Percentiles rank a stretch among this genome's conserved stretches.
Conservation (phyloP, 2,329 filamentous ascomycete genomes). For the Monosporascus sp. region DNA sequence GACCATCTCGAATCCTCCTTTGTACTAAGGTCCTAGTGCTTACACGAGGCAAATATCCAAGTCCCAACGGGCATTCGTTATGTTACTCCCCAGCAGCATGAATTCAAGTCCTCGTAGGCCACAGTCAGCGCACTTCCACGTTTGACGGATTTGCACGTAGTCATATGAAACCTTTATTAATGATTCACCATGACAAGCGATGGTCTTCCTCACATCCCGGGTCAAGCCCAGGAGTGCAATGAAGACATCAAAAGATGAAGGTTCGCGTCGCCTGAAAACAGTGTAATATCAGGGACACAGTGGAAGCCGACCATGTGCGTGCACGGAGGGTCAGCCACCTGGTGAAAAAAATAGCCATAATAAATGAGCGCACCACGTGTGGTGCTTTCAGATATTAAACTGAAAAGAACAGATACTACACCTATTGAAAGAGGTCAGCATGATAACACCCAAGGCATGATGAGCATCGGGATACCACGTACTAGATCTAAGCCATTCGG, state of each 20-base stretch:
- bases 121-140: too few relatives aligned
- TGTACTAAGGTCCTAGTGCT: too few relatives aligned
- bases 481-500: slow-evolving; percentile 51
- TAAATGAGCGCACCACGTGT: slow-evolving; percentile 30
- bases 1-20: too few relatives aligned
- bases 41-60: too few relatives aligned
- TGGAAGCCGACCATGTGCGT: slow-evolving; percentile 52
- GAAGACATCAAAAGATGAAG: slow-evolving; percentile 32
- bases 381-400: slow-evolving; percentile 56
- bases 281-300: slow-evolving; percentile 62
- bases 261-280: slow-evolving; percentile 56
- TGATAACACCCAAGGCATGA: neutral
- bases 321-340: slow-evolving; percentile 47
- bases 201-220: slow-evolving; percentile 44
- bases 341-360: slow-evolving; percentile 61
- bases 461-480: neutral
- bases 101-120: too few relatives aligned
- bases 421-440: slow-evolving; percentile 2
- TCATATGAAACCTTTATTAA: too few relatives aligned
- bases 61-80: too few relatives aligned
- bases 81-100: too few relatives aligned
- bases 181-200: neutral
- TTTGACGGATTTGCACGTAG: too few relatives aligned
- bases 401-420: slow-evolving; percentile 67
- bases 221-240: slow-evolving; percentile 42